Base-by-base conservation (phyloP, 2,329 filamentous ascomycete species). In the Elsinoe batatas region DNA sequence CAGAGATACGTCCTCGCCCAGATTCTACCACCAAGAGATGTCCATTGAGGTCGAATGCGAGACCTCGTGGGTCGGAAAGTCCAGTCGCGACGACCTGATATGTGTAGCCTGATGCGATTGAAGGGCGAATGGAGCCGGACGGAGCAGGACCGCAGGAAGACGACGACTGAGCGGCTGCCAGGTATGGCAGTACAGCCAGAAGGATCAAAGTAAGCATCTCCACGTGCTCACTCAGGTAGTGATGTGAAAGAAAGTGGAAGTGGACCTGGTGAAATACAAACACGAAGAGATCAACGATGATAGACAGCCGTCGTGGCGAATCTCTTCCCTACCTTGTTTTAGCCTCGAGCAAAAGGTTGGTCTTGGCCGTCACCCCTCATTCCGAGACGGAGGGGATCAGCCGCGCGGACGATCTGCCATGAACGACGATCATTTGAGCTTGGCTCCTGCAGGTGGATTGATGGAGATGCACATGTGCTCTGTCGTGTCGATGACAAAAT, bases 21-120 rank as follows among this genome's bases (percentile, higher is more conserved):
- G 17, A 65, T 64, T 78, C 72, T 18, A 78, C 70, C 4, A 79
- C 72, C n/a, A 79, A 67, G 36, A 79, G 64, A 56, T 72, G 72
- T 17, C 75, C 76, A 47, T 68, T 64, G 17, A 59, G 65, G 65
- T 79, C 76, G 60, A 78, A 75, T 10, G 69, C 64, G 43, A 79
- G 71, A 10, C 72, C 71, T 15, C 76, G 70, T 12, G 76, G 76
- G 15, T 65, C 64, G 22, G 65, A 68, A 38, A 79, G 62, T 8
- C 70, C 69, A 17, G 71, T 73, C 8, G 75, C 74, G 42, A 78
- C 72, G 10, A 78, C 68, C 54, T 71, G 68, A 4, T 71, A 71
- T 22, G 65, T 62, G 59, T 72, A 76, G 11, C 72, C 73, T 15
- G 65, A 59, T 11, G 71, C 71, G 15, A 75, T 65, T 13, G 71